These are phyloP conservation scores for Quercus suber DNA, from an alignment of 306 rosid genomes.

Conservation along the genomic window DNA sequence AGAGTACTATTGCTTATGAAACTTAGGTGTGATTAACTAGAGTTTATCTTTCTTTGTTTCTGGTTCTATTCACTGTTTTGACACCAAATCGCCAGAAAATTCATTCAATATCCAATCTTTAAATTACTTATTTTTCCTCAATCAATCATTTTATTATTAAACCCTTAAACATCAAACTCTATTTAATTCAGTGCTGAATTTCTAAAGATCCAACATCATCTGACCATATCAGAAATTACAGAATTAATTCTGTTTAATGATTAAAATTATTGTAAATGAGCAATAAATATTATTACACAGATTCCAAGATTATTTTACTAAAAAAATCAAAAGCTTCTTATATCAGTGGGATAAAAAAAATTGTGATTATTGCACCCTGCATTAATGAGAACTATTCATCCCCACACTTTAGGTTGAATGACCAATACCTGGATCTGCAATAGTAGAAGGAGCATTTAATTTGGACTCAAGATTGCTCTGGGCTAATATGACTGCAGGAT, in stretches of 20 bases:
- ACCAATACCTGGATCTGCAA: slow-evolving; percentile 64
- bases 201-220: too few species aligned
- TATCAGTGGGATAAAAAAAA: background rate
- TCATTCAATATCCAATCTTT: too few species aligned
- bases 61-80: too few species aligned
- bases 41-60: too few species aligned
- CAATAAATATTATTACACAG: background rate
- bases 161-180: too few species aligned
- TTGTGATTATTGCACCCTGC: background rate
- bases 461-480: slow-evolving; percentile 66
- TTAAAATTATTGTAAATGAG: background rate
- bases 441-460: slow-evolving; percentile 42
- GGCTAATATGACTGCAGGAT: slow-evolving; percentile 70
- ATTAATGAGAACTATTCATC: background rate
- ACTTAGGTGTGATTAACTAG: too few species aligned
- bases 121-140: too few species aligned
- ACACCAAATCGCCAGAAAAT: too few species aligned
- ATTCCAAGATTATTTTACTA: background rate
- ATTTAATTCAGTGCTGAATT: too few species aligned
- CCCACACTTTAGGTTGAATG: background rate
- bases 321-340: background rate
- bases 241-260: background rate
- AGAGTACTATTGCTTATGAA: too few species aligned
- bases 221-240: background rate
- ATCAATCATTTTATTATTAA: too few species aligned